Conservation (phyloP, 2,329 filamentous ascomycete genomes). For the Microdochium trichocladiopsis region DNA sequence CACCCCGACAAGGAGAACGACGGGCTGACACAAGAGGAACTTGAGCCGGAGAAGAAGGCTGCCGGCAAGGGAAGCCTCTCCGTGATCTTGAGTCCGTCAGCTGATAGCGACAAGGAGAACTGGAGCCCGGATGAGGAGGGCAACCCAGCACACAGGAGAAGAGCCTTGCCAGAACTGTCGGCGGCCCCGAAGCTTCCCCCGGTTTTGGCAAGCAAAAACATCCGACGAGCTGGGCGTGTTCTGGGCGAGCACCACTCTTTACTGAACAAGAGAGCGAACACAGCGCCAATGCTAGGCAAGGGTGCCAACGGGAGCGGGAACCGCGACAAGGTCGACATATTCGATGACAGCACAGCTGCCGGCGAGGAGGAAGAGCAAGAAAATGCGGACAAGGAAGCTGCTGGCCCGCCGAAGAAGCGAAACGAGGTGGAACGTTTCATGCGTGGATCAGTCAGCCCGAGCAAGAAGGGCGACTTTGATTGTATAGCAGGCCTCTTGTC, state of each 20-base stretch:
- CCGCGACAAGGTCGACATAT: conserved; percentile 37
- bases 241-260: conserved; percentile 31
- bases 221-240: conserved; percentile 32
- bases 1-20: conserved; percentile 16
- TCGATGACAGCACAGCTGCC: conserved; percentile 37
- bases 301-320: conserved; percentile 11
- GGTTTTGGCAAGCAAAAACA: conserved; percentile 15
- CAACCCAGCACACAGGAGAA: conserved; percentile 21
- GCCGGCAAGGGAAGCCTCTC: conserved; percentile 32
- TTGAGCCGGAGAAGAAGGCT: conserved; percentile 17
- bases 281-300: conserved; percentile 24
- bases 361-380: conserved; percentile 2
- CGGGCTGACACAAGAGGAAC: conserved; percentile 9
- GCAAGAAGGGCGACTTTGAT: conserved; percentile 76
- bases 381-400: background rate
- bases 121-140: conserved; percentile 55
- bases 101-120: conserved; percentile 94
- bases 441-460: conserved; percentile 56
- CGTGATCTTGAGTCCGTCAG: conserved; percentile 34
- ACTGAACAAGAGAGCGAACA: conserved; percentile 25
- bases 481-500: conserved; percentile 85
- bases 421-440: conserved; percentile 70
- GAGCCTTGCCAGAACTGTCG: conserved; percentile 28
- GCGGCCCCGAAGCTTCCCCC: conserved; percentile 8
- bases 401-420: conserved; percentile 1